Conservation (phyloP, 768 basidiomycete genomes). For the Daedaleopsis sinensis region DNA sequence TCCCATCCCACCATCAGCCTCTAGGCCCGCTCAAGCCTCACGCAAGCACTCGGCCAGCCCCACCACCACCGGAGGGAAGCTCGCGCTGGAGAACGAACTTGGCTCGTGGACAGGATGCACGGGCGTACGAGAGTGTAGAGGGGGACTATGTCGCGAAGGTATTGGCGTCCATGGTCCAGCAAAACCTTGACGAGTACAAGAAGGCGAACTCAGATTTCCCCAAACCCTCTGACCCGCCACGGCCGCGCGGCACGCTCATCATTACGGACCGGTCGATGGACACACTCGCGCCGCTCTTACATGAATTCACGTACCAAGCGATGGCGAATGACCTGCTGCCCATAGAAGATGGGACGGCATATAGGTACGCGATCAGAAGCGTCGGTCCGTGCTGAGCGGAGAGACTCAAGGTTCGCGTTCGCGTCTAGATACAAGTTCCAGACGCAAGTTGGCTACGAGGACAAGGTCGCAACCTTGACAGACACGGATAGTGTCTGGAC, state of each 20-base stretch:
- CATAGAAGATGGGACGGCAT: slow-evolving; percentile 84
- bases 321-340: slow-evolving; percentile 96
- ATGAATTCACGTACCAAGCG: slow-evolving; percentile 99
- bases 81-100: slow-evolving; percentile 82
- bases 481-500: slow-evolving; percentile 93
- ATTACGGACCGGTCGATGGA: slow-evolving; percentile 99
- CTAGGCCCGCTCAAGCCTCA: slow-evolving; percentile 81
- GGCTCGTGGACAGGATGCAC: slow-evolving; percentile 69
- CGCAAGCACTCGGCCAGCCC: slow-evolving; percentile 57
- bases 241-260: slow-evolving; percentile 80
- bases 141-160: slow-evolving; percentile 80
- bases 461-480: slow-evolving; percentile 83
- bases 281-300: slow-evolving; percentile 83
- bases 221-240: slow-evolving; percentile 52
- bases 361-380: slow-evolving; percentile 63
- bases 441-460: slow-evolving; percentile 86
- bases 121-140: slow-evolving; percentile 70
- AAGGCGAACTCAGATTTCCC: slow-evolving; percentile 85
- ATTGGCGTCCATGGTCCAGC: slow-evolving; percentile 85
- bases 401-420: not conserved
- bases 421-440: slow-evolving; percentile 85
- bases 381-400: slow-evolving; percentile 1
- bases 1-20: slow-evolving; percentile 80
- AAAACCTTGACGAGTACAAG: slow-evolving; percentile 84
- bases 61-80: slow-evolving; percentile 60